Percentiles rank a stretch among this genome's conserved stretches.
Evolutionary conservation across 352 stramenopile genomes (phyloP).

Genomic region (Pythium vanterpoolii): DNA sequence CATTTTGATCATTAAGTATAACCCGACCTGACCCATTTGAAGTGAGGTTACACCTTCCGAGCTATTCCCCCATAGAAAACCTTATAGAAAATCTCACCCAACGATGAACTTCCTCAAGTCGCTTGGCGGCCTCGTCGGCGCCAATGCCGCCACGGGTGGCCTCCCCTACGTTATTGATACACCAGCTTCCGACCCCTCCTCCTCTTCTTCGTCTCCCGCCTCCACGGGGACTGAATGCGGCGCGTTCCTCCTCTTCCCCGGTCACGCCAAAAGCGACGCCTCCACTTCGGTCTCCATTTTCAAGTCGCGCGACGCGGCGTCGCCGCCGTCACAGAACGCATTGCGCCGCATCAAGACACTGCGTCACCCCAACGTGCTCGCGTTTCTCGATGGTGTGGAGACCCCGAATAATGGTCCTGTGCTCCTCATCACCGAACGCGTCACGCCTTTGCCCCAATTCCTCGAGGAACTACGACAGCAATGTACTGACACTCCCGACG

Average conservation of each 20-base stretch:
- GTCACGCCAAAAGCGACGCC: slow-evolving; percentile 81
- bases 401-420: slow-evolving; percentile 82
- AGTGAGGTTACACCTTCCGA: neutral
- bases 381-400: slow-evolving; percentile 82
- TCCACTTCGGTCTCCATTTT: slow-evolving; percentile 88
- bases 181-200: neutral
- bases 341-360: slow-evolving; percentile 92
- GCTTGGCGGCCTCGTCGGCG: slow-evolving; percentile 65
- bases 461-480: slow-evolving; percentile 70
- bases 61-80: neutral
- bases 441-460: slow-evolving; percentile 87
- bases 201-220: slow-evolving; percentile 21
- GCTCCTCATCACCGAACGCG: slow-evolving; percentile 94
- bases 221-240: slow-evolving; percentile 43
- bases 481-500: slow-evolving; percentile 43
- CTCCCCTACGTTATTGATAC: slow-evolving; percentile 63
- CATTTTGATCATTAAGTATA: neutral
- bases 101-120: slow-evolving; percentile 91
- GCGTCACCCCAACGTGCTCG: slow-evolving; percentile 92
- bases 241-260: slow-evolving; percentile 85
- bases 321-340: slow-evolving; percentile 86
- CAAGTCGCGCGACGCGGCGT: slow-evolving; percentile 82
- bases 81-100: neutral
- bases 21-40: neutral
- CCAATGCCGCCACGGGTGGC: slow-evolving; percentile 56